These are phyloP conservation scores for Lactarius hengduanensis DNA, from an alignment of 768 basidiomycete species.

Conservation along the genomic window DNA sequence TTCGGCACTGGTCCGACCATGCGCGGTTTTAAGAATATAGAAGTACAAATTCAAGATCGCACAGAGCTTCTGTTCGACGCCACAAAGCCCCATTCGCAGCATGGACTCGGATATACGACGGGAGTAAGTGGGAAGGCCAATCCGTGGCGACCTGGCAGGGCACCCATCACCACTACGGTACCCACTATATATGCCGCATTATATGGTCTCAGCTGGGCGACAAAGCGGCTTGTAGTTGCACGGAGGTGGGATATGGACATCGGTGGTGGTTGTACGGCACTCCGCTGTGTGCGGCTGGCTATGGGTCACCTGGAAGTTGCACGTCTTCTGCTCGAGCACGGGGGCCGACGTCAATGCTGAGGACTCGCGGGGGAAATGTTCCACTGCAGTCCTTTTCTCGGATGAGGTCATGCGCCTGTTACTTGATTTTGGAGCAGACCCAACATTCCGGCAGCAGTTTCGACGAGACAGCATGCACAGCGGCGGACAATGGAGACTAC, in stretches of 20 bases:
- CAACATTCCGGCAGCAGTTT: neutral
- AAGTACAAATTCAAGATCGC: neutral
- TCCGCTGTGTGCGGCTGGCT: neutral
- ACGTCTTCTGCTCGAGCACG: neutral
- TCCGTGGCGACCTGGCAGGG: neutral
- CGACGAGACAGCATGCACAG: too few species aligned
- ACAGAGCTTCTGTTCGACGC: neutral
- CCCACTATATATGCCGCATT: slow-evolving; percentile 5
- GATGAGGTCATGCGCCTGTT: neutral
- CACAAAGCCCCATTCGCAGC: neutral
- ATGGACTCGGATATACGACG: neutral
- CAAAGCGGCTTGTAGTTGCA: neutral
- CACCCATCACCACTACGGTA: neutral
- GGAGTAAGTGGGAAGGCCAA: too few species aligned
- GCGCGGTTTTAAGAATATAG: neutral
- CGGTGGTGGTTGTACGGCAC: neutral
- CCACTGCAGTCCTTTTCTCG: neutral
- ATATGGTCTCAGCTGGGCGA: neutral
- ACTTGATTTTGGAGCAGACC: neutral
- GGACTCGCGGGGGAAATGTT: neutral
- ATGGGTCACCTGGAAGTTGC: neutral
- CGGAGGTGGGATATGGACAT: neutral
- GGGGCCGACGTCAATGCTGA: neutral
- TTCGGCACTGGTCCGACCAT: slow-evolving; percentile 1
- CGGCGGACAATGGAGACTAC: neutral